These are phyloP conservation scores for Citrus maxima DNA, from an alignment of 345 rosid genomes.

Conservation along the genomic window DNA sequence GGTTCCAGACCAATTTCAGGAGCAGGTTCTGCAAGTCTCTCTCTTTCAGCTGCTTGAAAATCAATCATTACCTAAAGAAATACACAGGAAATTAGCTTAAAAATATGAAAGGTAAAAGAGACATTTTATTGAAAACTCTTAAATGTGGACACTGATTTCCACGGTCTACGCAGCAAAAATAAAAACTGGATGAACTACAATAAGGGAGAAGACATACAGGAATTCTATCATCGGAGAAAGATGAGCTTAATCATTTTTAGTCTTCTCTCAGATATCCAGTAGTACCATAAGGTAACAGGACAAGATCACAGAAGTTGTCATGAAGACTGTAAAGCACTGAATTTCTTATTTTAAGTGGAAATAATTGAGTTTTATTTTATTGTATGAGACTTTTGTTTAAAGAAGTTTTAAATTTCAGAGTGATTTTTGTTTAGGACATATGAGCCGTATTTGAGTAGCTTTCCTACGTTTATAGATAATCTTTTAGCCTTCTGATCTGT, in stretches of 20 bases:
- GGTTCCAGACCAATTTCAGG: constrained; percentile 96
- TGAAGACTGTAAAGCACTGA: not conserved
- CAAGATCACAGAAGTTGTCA: not conserved
- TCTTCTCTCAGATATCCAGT: not conserved
- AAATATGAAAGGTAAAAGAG: not conserved
- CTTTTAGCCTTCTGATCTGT: not conserved
- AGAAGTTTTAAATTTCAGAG: not conserved
- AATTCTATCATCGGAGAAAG: not conserved
- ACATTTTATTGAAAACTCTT: not conserved
- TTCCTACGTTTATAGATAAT: not conserved
- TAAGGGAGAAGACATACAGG: not conserved
- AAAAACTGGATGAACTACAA: not conserved
- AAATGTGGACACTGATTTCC: not conserved
- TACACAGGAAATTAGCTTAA: constrained; percentile 3
- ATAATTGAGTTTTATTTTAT: not conserved
- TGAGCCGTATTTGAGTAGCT: not conserved
- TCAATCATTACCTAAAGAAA: constrained; percentile 90
- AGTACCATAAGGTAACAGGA: not conserved
- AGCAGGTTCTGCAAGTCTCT: constrained; percentile 86
- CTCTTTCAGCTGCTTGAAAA: constrained; percentile 95
- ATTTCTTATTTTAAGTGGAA: not conserved
- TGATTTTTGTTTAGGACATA: not conserved
- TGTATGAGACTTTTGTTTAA: not conserved
- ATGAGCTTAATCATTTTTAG: not conserved
- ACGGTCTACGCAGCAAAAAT: not conserved